Conservation (phyloP, 2,329 filamentous ascomycete genomes). For the Aspergillus sp. region DNA sequence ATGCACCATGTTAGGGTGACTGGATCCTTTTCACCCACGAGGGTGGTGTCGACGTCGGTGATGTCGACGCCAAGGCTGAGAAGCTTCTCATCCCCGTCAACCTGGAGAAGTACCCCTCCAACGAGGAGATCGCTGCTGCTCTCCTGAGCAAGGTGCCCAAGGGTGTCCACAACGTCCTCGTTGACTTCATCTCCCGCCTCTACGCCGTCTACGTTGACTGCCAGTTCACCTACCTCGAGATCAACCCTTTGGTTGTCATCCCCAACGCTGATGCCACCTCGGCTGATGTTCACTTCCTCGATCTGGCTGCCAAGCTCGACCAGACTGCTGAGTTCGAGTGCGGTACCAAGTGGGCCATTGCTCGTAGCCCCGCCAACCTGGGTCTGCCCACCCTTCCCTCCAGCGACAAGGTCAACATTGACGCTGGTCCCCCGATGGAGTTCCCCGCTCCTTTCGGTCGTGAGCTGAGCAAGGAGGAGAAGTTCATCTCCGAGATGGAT, state of each 20-base stretch:
- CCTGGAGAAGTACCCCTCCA: conserved; percentile 90
- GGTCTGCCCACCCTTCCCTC: conserved; percentile 71
- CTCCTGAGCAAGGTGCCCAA: conserved; percentile 91
- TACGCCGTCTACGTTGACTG: conserved; percentile 99
- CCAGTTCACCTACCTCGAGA: conserved; percentile 99
- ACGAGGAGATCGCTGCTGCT: conserved; percentile 82
- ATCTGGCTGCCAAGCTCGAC: conserved; percentile 97
- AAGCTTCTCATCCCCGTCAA: conserved; percentile 98
- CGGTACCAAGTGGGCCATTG: conserved; percentile 97
- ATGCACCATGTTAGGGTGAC: conserved; percentile 68
- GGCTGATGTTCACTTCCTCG: conserved; percentile 94
- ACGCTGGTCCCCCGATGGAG: conserved; percentile 96
- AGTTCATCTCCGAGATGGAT: conserved; percentile 97
- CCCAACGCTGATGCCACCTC: conserved; percentile 91
- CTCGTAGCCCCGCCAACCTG: conserved; percentile 83
- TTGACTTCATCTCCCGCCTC: conserved; percentile 97
- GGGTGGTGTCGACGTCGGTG: conserved; percentile 98
- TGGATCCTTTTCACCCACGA: conserved; percentile 99
- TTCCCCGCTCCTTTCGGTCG: conserved; percentile 99
- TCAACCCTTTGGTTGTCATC: conserved; percentile 98
- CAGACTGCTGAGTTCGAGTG: conserved; percentile 99
- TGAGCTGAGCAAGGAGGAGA: conserved; percentile 98
- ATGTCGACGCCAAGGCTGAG: conserved; percentile 98
- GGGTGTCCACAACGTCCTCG: conserved; percentile 95
- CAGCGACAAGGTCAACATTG: conserved; percentile 80